Percentiles rank a stretch among this genome's conserved stretches.
phyloP scores from a whole-genome alignment of 1,139 yeast species.

The Kodamaea plutei region DNA sequence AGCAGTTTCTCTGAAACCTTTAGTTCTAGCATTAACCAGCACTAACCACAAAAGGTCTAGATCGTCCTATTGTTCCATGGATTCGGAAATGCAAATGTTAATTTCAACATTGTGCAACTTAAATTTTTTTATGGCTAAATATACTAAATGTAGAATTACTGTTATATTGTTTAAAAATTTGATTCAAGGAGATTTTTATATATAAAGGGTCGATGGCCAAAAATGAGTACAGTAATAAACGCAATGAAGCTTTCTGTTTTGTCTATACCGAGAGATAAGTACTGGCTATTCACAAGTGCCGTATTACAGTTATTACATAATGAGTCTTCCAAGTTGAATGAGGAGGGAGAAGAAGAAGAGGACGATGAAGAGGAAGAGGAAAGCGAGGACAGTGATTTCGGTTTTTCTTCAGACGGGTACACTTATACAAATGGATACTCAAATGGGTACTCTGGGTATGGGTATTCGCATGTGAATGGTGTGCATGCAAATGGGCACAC shows the following conservation, averaged over 20 bases:
- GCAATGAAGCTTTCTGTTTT: constrained; percentile 42
- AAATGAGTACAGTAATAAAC: no score
- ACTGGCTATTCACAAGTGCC: constrained; percentile 49
- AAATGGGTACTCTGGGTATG: background rate
- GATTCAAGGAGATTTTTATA: no score
- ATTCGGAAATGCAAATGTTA: no score
- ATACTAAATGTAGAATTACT: background rate
- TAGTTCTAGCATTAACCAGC: no score
- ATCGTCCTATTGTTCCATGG: no score
- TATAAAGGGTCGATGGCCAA: no score
- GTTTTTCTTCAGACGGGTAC: constrained; percentile 4
- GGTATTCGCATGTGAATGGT: background rate
- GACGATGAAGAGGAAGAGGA: constrained; percentile 9
- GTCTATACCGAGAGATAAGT: constrained; percentile 45
- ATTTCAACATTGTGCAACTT: no score
- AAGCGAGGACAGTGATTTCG: constrained; percentile 5
- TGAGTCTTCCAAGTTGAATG: constrained; percentile 13
- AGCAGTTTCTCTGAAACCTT: no score
- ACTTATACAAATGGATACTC: background rate
- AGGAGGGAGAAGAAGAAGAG: constrained; percentile 4
- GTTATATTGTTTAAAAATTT: background rate
- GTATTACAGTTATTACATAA: constrained; percentile 35
- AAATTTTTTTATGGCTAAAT: no score
- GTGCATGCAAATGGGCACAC: constrained; percentile 1
- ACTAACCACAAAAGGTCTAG: no score